Evolutionary conservation across 495 filamentous ascomycete species (phyloP).

Genomic region (Delitschia confertaspora): DNA sequence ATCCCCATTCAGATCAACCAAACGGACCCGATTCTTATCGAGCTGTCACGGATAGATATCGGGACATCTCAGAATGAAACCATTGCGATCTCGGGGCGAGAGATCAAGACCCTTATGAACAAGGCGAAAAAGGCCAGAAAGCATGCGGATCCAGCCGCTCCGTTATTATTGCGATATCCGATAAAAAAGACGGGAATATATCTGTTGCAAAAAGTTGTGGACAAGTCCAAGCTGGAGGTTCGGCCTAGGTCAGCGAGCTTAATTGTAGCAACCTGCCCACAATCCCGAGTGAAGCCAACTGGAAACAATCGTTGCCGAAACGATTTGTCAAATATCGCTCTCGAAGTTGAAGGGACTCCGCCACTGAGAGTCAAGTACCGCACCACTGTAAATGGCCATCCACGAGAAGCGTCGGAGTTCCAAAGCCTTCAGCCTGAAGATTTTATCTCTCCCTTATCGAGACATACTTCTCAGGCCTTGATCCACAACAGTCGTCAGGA

Average conservation of each 20-base stretch:
- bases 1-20: slow-evolving; percentile 92
- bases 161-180: slow-evolving; percentile 52
- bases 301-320: slow-evolving; percentile 63
- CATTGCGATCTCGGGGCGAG: slow-evolving; percentile 60
- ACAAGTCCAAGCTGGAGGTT: slow-evolving; percentile 89
- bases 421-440: slow-evolving; percentile 89
- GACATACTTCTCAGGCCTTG: slow-evolving; percentile 47
- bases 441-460: slow-evolving; percentile 60
- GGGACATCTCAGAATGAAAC: slow-evolving; percentile 69
- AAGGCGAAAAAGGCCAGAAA: slow-evolving; percentile 47
- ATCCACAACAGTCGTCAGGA: slow-evolving; percentile 51
- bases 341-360: slow-evolving; percentile 79
- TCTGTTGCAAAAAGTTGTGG: slow-evolving; percentile 69
- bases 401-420: slow-evolving; percentile 62
- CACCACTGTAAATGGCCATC: slow-evolving; percentile 64
- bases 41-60: slow-evolving; percentile 75
- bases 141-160: slow-evolving; percentile 41
- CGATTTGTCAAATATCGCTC: slow-evolving; percentile 73
- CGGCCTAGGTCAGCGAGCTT: slow-evolving; percentile 63
- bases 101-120: slow-evolving; percentile 58
- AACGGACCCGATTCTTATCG: slow-evolving; percentile 75
- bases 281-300: slow-evolving; percentile 57
- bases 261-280: slow-evolving; percentile 75
- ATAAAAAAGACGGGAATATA: slow-evolving; percentile 82
- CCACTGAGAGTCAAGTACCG: slow-evolving; percentile 91